Percentiles rank a stretch among this genome's conserved stretches.
These are phyloP conservation scores for Umbilicus rupestris DNA, from an alignment of 164 flowering plant genomes.

Conservation along the genomic window DNA sequence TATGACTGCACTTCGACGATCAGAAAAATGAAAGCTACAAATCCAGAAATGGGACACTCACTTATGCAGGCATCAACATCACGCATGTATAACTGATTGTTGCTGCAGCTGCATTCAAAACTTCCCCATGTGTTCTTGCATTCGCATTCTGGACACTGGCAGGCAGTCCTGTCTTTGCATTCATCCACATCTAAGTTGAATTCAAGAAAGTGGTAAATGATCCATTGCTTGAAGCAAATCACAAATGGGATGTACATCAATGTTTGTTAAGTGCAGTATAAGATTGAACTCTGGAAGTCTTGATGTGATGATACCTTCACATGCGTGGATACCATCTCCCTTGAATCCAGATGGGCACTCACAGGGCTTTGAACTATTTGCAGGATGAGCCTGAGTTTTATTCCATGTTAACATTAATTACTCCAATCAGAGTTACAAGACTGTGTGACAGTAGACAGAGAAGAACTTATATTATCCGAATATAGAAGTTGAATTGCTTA, in stretches of 20 bases:
- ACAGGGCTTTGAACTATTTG: constrained; percentile 38
- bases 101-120: constrained; percentile 72
- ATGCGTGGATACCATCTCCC: constrained; percentile 63
- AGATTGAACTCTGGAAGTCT: background rate
- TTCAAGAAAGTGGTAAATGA: background rate
- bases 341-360: constrained; percentile 67
- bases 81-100: constrained; percentile 50
- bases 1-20: too few species aligned
- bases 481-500: constrained; percentile 30
- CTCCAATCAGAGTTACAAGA: background rate
- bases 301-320: constrained; percentile 65
- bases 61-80: constrained; percentile 90
- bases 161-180: constrained; percentile 60
- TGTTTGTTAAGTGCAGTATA: background rate
- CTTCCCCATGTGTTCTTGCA: constrained; percentile 87
- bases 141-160: constrained; percentile 78
- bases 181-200: constrained; percentile 57
- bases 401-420: background rate
- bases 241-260: background rate
- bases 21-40: background rate
- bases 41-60: constrained; percentile 19
- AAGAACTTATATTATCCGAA: background rate
- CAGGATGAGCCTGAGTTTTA: background rate
- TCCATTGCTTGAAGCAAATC: background rate
- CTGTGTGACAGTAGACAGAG: too few species aligned